Evolutionary conservation across 345 rosid genomes (phyloP), one percentile per base, ranked within the genome.

Genomic region (Eucalyptus regnans): DNA sequence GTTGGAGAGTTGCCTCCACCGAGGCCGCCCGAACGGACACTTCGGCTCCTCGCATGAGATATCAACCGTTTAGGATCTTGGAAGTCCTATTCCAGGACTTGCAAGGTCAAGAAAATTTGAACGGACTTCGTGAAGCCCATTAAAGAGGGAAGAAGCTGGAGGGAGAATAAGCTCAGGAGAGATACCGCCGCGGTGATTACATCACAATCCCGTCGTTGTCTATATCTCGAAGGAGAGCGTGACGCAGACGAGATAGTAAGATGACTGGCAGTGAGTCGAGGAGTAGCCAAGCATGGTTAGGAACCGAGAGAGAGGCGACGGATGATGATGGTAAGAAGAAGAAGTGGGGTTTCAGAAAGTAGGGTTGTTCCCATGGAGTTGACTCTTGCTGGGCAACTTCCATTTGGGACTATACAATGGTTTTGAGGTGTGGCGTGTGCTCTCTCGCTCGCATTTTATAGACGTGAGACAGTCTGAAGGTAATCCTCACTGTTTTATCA

Each of bases 91-190:
- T 54, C 12, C 17, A 37, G 93, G 95, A 87, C 97, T 95, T 95
- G 97, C 97, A 95, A 94, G 97, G 96, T 94, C 97, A 94, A 95
- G 97, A 94, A 95, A 95, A 95, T 87, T 89, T 90, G 85, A 92
- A 90, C 88, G 88, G n/a, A 7, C 44, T 83, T 51, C 56, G n/a
- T 68, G 79, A 60, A 87, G 71, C 86, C 62, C 50, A 33, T 81
- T 76, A 20, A 89, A 71, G 41, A 20, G 23, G 18, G 37, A 27
- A 87, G 14, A 29, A 50, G n/a, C 43, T 1, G 9, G 88, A 84
- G 88, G 91, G 92, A 90, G 92, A 88, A 91, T 86, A 94, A 95
- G 97, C 97, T 95, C 97, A 93, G 95, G 96, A 95, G 97, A 93
- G 95, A 95, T 93, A 93, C 31, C 88, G 91, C 94, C 96, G 37